Base-by-base conservation (phyloP, 1,284 basidiomycete genomes). In the Peniophora sp. region DNA sequence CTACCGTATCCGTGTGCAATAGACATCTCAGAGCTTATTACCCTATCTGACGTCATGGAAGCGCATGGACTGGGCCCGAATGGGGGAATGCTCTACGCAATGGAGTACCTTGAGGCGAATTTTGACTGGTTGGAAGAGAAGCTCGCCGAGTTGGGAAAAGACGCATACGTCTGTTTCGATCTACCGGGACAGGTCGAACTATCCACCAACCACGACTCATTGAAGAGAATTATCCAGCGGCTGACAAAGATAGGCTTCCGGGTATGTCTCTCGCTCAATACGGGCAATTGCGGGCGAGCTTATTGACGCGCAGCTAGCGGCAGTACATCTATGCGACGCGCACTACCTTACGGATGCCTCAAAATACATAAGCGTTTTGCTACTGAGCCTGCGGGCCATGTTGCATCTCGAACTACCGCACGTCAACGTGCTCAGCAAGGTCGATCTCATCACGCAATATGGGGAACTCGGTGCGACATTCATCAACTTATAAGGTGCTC, bases 181-280 rank as follows among this genome's bases (percentile, higher is more conserved):
- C 79, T 97, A 3, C 96, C 97, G 0, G 97, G 97, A 0, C 97
- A 99, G 69, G 96, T 99, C 46, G 97, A 99, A 67, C 73, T 99
- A 42, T 93, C 89, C 68, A 99, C 97, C 49, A 97, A 96, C 64
- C 97, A 99, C 62, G 82, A 85, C 34, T 92, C 87, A 64, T 69
- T 96, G 61, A 95, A 87, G 72, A 78, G 74, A 52, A 86, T 95
- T 55, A 76, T 91, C 8, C 76, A 79, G 55, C 85, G 76, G 58
- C 71, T 95, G 55, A 74, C 72, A 49, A 94, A 92, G 68, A 65
- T 75, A 59, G 85, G 87, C n/a, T 93, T 91, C 65, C 75, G 94
- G 69, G 93, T 97, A 66, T 67, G 88, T 78, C 18, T 45, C 18
- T 24, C 20, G 10, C 23, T 23, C 27, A 39, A 48, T 46, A 51